Evolutionary conservation across 176 grass and related monocot species (phyloP), one percentile per base, ranked within the genome.

Genomic region (Zizania latifolia): DNA sequence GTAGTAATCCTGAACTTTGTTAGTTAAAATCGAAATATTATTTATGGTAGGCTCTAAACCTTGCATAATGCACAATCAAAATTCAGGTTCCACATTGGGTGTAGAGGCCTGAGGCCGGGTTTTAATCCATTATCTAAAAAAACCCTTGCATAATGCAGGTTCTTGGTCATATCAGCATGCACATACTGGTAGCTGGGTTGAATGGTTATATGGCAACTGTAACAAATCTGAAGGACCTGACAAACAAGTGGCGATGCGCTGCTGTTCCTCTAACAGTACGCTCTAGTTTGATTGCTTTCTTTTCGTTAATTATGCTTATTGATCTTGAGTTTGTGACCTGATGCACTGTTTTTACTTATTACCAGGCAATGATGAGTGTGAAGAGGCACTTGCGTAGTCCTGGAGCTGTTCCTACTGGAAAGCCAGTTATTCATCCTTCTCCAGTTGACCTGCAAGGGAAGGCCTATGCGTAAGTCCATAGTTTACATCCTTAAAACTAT

Each of bases 121-220:
- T n/a, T n/a, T n/a, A n/a, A n/a, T n/a, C n/a, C n/a, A n/a, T n/a
- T n/a, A n/a, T n/a, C n/a, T n/a, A n/a, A n/a, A n/a, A n/a, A n/a
- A n/a, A n/a, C n/a, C n/a, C n/a, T n/a, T n/a, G n/a, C n/a, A n/a
- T 54, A 33, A 65, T 46, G 54, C 64, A 93, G 87, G 74, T 62
- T 79, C 87, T 93, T 75, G 90, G 90, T 10, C 81, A 75, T 50
- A 83, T 87, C 39, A 79, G 71, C 58, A 28, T 72, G 39, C 90
- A 93, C 71, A 77, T 90, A 16, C 67, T 93, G 29, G 68, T 84
- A 62, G 17, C 62, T 61, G 81, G 87, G 55, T 68, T 93, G 62
- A 93, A 80, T 76, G 90, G 87, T 0, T 93, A 93, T 74, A 84
- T 93, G 87, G 87, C 90, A 62, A 87, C 84, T 62, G 84, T 82